Base-by-base conservation (phyloP, 768 basidiomycete genomes). In the Baorangia bicolor region DNA sequence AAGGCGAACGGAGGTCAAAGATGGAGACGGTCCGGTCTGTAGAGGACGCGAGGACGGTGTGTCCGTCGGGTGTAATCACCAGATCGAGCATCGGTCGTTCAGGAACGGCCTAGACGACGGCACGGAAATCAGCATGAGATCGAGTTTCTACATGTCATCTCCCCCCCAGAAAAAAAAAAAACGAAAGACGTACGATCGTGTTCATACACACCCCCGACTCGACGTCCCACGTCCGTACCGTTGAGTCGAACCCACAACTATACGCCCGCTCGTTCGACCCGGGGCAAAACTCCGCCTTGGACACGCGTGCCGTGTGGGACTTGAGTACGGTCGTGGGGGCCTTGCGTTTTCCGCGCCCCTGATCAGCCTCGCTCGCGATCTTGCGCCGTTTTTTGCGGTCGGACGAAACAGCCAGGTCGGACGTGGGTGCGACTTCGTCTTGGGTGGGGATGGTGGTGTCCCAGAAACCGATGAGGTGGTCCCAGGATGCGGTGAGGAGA, bases 191-290 rank as follows among this genome's bases (percentile, higher is more conserved):
- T 59, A 91, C 89, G 40, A 90, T 83, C 1, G 90, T 90, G 40
- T 79, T 69, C 0, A 78, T 77, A 57, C 88, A 92, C 6, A 90
- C 71, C 4, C 88, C 92, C 35, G 75, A 79, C 61, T 92, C 88
- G 5, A 87, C 76, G 64, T 97, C 93, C 94, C 96, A 98, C 3
- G 79, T 75, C 20, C 93, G 78, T 5, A 98, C 83, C n/a, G n/a
- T n/a, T n/a, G n/a, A n/a, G n/a, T 97, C 94, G 66, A 92, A 91
- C 0, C 91, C 90, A 64, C 86, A 88, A 62, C 90, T 92, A 58
- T 85, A 84, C 28, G 86, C 94, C 53, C 72, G 57, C 49, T 65
- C 49, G 38, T 59, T 67, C 20, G 63, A 66, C 48, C 73, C 77
- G 4, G 68, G 66, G 72, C 70, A 73, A 90, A 95, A 0, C n/a